Evolutionary conservation across 1,139 yeast genomes (phyloP), one percentile per base, ranked within the genome.

Genomic region (Yamadazyma taylorii): DNA sequence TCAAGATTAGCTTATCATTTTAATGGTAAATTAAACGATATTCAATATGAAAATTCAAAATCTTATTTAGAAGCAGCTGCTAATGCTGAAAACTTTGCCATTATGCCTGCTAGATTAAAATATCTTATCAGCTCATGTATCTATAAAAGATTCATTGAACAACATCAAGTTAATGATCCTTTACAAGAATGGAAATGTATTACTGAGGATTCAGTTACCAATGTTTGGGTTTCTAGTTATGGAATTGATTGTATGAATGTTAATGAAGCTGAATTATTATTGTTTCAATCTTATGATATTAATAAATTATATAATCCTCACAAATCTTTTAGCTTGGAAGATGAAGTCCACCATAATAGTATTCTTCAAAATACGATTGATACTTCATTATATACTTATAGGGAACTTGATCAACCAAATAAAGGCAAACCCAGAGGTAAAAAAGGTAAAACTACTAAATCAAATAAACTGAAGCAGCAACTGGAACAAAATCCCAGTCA

Each of bases 221-320:
- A 64, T 29, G 65, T 73, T 6, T 79, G 85, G 85, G 69, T 75
- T n/a, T 58, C 61, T 32, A 67, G 81, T 42, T 79, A 66, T 52
- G 79, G 80, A 1, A 61, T 79, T 31, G 66, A 66, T 28, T 73
- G 79, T 36, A 52, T 75, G 46, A 74, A 73, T 43, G 67, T 79
- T 12, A 73, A 70, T 42, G 79, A 77, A 48, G 79, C 80, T 1
- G 81, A 78, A 43, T 56, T 67, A 24, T 53, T 71, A 14, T 55
- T 70, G 10, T 63, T 73, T 41, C 62, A 64, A 38, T 60, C 58
- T 31, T 60, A 63, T 38, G 74, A 70, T 44, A 62, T 63, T 17
- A 66, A 61, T 42, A 55, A 43, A 37, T 49, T 55, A 33, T 54
- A 49, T 42, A 58, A 60, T 35, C 71, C 69, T 3, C 68, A 63